A percentile compares a stretch with the other conserved stretches of the same genome.
Evolutionary conservation across 2,329 filamentous ascomycete genomes (phyloP).

Genomic region (Diplodia sapinea): DNA sequence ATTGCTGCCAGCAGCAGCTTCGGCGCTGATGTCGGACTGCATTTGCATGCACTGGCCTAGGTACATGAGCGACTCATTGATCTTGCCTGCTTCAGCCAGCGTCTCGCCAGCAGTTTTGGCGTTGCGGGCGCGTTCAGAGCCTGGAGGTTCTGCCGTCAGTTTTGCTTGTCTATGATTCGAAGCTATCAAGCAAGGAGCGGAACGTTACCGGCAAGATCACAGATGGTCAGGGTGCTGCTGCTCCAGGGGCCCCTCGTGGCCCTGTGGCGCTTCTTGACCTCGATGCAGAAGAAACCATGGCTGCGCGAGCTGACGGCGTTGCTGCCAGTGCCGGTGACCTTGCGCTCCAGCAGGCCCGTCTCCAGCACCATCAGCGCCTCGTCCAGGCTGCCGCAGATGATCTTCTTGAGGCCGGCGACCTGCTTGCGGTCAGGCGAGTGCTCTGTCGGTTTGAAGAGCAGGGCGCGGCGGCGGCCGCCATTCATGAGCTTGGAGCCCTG

Average conservation of each 20-base stretch:
- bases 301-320: constrained; percentile 92
- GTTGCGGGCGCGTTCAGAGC: constrained; percentile 87
- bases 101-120: constrained; percentile 94
- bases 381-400: constrained; percentile 79
- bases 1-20: constrained; percentile 55
- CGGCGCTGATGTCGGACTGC: constrained; percentile 79
- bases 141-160: constrained; percentile 40
- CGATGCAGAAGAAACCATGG: constrained; percentile 94
- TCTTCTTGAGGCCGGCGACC: constrained; percentile 87
- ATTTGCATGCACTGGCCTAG: constrained; percentile 95
- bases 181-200: not conserved
- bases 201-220: constrained; percentile 78
- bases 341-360: constrained; percentile 82
- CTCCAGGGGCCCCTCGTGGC: constrained; percentile 69
- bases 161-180: constrained; percentile 35
- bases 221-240: constrained; percentile 81
- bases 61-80: constrained; percentile 98
- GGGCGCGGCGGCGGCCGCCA: constrained; percentile 69
- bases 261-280: constrained; percentile 81
- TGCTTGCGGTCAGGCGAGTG: constrained; percentile 88
- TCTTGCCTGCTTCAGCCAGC: constrained; percentile 93
- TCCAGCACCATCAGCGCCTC: constrained; percentile 91
- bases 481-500: constrained; percentile 59
- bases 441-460: constrained; percentile 93
- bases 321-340: constrained; percentile 87